Evolutionary conservation across 768 basidiomycete species (phyloP).

Genomic region (Hypsizygus marmoreus): DNA sequence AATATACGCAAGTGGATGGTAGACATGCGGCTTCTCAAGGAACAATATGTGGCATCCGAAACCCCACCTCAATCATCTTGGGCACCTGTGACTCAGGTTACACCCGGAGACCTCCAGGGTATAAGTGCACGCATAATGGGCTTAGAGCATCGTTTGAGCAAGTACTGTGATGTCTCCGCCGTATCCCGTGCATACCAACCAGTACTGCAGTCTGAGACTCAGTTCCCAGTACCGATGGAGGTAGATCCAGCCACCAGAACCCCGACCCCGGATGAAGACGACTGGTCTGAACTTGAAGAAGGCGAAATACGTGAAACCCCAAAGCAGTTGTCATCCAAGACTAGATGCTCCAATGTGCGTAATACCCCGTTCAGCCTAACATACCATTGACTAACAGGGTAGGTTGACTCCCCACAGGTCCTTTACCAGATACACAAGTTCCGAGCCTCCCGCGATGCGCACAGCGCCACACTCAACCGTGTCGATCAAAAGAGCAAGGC

Average conservation of each 20-base stretch:
- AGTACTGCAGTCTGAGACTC: too few species aligned
- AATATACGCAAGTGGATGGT: slow-evolving; percentile 2
- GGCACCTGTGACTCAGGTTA: too few species aligned
- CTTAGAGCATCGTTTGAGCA: background rate
- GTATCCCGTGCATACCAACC: background rate
- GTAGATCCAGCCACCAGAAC: background rate
- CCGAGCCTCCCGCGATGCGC: too few species aligned
- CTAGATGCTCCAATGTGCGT: too few species aligned
- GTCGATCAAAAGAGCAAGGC: too few species aligned
- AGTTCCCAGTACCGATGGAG: too few species aligned
- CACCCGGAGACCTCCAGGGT: background rate
- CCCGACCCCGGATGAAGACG: background rate
- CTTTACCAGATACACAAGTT: too few species aligned
- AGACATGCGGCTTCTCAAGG: background rate
- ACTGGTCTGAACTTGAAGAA: slow-evolving; percentile 5
- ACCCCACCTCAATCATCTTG: background rate
- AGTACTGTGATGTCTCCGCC: background rate
- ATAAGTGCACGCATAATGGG: background rate
- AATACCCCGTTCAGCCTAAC: too few species aligned
- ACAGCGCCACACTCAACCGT: too few species aligned
- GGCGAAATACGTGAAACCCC: slow-evolving; percentile 4
- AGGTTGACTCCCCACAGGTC: too few species aligned
- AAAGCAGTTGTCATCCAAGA: too few species aligned
- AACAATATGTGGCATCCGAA: background rate
- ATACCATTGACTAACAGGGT: too few species aligned